Percentiles rank a stretch among this genome's conserved stretches.
Conservation (phyloP, 352 stramenopile species). For the Phytophthora meadii region DNA sequence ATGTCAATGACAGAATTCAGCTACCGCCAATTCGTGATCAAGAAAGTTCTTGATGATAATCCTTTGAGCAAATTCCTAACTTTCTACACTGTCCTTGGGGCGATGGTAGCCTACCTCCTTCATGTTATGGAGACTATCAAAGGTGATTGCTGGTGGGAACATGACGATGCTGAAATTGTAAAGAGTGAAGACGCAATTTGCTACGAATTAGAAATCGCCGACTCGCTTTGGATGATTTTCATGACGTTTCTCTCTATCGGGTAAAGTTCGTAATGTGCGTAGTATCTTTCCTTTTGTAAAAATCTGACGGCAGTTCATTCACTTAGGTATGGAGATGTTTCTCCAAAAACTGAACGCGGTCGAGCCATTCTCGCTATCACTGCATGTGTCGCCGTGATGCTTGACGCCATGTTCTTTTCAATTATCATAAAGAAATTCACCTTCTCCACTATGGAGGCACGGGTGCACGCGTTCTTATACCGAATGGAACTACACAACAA, state of each 20-base stretch:
- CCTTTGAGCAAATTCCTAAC: constrained; percentile 53
- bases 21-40: constrained; percentile 75
- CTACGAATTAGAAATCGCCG: constrained; percentile 31
- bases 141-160: constrained; percentile 38
- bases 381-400: constrained; percentile 37
- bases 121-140: constrained; percentile 60
- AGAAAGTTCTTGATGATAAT: constrained; percentile 72
- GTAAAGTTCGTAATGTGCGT: constrained; percentile 11
- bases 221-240: constrained; percentile 56
- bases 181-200: constrained; percentile 43
- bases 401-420: constrained; percentile 62
- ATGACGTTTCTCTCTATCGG: constrained; percentile 60
- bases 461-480: constrained; percentile 70
- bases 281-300: neutral
- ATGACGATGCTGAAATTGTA: neutral
- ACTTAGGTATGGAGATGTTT: constrained; percentile 53
- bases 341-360: constrained; percentile 34
- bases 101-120: constrained; percentile 49
- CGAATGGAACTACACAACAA: constrained; percentile 67
- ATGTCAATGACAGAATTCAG: constrained; percentile 54
- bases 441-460: constrained; percentile 69
- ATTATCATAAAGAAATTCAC: constrained; percentile 69
- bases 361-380: constrained; percentile 40
- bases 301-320: neutral
- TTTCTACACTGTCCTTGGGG: constrained; percentile 31